A percentile compares a stretch with the other conserved stretches of the same genome.
Conservation (phyloP, 2,329 filamentous ascomycete genomes). For the Erysiphe pulchra region DNA sequence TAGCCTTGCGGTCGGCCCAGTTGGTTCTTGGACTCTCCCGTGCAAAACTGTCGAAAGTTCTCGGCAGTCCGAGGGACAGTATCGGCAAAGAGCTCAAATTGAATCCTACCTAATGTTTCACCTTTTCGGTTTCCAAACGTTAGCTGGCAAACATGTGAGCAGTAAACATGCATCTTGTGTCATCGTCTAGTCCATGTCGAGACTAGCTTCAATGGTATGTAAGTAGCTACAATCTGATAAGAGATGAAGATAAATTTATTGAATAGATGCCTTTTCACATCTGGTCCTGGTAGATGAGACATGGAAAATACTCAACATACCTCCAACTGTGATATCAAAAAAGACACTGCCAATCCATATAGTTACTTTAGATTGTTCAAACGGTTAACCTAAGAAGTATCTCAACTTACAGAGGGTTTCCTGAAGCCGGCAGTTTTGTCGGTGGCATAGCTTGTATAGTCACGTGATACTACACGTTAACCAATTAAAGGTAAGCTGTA, state of each 20-base stretch:
- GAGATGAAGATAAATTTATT: slow-evolving; percentile 1
- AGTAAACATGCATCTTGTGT: background rate
- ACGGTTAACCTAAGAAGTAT: slow-evolving; percentile 3
- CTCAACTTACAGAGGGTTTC: slow-evolving; percentile 18
- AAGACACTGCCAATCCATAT: slow-evolving; percentile 15
- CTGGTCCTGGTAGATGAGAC: too few relatives aligned
- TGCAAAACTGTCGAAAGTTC: slow-evolving; percentile 94
- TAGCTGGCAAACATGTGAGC: background rate
- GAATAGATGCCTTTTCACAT: too few relatives aligned
- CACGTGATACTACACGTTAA: too few relatives aligned
- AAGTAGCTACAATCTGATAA: too few relatives aligned
- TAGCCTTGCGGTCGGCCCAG: slow-evolving; percentile 68
- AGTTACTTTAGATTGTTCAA: background rate
- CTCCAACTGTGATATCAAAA: slow-evolving; percentile 58
- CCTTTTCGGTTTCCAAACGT: slow-evolving; percentile 22
- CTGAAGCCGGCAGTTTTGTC: slow-evolving; percentile 17
- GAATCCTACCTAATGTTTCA: slow-evolving; percentile 68
- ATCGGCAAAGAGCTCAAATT: slow-evolving; percentile 74
- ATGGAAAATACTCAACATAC: slow-evolving; percentile 22
- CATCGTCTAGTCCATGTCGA: slow-evolving; percentile 5
- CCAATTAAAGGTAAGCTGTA: too few relatives aligned
- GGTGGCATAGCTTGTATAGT: slow-evolving; percentile 12
- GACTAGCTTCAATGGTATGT: too few relatives aligned
- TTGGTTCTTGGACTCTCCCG: slow-evolving; percentile 63
- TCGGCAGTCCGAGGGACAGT: slow-evolving; percentile 71